Conservation (phyloP, 2,329 filamentous ascomycete species). For the Aspergillus proliferans region DNA sequence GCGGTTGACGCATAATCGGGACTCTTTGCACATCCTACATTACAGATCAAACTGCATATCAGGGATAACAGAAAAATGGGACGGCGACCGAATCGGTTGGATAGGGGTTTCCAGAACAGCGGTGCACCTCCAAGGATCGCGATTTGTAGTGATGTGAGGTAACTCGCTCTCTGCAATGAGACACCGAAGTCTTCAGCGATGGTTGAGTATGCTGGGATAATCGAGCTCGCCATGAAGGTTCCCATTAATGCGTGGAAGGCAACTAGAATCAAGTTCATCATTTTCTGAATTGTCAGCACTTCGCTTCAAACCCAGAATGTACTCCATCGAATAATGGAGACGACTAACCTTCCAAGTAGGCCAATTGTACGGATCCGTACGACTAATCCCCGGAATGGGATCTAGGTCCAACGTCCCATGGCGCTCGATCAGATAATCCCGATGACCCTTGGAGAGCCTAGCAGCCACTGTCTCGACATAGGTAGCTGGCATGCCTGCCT, state of each 20-base stretch:
- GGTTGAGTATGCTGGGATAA: conserved; percentile 51
- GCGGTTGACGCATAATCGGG: conserved; percentile 46
- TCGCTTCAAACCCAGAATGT: not conserved
- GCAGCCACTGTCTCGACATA: conserved; percentile 22
- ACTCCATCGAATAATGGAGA: not conserved
- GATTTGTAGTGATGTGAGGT: conserved; percentile 53
- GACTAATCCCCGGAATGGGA: conserved; percentile 46
- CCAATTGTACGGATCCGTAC: conserved; percentile 55
- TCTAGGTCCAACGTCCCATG: conserved; percentile 53
- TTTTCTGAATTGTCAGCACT: conserved; percentile 38
- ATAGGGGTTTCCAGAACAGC: conserved; percentile 52
- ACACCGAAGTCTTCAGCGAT: conserved; percentile 49
- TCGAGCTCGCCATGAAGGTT: conserved; percentile 51
- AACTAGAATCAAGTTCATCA: conserved; percentile 50
- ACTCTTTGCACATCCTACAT: conserved; percentile 50
- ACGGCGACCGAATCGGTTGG: conserved; percentile 48
- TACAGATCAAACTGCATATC: conserved; percentile 46
- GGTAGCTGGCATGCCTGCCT: conserved; percentile 16
- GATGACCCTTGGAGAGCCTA: conserved; percentile 23
- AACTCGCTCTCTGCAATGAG: conserved; percentile 45
- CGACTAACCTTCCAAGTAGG: conserved; percentile 44
- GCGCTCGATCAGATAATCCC: conserved; percentile 47
- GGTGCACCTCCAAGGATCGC: conserved; percentile 48
- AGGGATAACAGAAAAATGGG: conserved; percentile 51
- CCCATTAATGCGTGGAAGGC: conserved; percentile 55